phyloP scores from a whole-genome alignment of 2,329 filamentous ascomycete species.

The Sporothrix humicola region DNA sequence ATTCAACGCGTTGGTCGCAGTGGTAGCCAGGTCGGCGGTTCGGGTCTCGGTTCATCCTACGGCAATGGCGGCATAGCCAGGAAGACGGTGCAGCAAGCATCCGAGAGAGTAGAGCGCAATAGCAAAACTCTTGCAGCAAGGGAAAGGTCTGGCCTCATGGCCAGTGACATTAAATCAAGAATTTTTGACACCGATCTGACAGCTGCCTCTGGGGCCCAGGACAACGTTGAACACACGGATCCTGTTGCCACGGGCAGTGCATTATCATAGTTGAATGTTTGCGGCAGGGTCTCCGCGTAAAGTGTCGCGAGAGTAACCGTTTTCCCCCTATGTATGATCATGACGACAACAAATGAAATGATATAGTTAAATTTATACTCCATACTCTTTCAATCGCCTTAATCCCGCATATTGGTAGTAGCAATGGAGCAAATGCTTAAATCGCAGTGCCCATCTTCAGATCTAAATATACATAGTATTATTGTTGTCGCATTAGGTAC shows the following conservation, averaged over 20 bases:
- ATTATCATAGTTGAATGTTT: too few species aligned
- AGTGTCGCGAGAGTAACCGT: too few species aligned
- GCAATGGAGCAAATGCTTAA: too few species aligned
- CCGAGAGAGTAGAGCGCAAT: constrained; percentile 67
- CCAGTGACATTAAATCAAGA: constrained; percentile 66
- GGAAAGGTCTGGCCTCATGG: constrained; percentile 67
- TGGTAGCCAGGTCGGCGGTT: constrained; percentile 39
- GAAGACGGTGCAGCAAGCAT: constrained; percentile 52
- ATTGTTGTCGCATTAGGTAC: too few species aligned
- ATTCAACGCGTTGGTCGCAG: constrained; percentile 46
- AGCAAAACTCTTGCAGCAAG: constrained; percentile 65
- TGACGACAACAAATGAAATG: background rate
- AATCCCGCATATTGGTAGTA: too few species aligned
- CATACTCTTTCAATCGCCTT: too few species aligned
- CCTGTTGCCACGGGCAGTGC: background rate
- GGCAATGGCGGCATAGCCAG: constrained; percentile 38
- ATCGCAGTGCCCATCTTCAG: too few species aligned
- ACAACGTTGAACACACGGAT: background rate
- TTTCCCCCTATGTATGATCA: background rate
- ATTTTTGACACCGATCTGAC: constrained; percentile 53
- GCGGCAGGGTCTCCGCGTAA: too few species aligned
- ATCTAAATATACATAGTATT: background rate
- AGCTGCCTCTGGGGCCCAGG: too few species aligned
- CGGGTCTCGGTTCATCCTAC: constrained; percentile 41
- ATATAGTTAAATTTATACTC: too few species aligned